Percentiles rank a stretch among this genome's conserved stretches.
These are phyloP conservation scores for Prunus kanzakura DNA, from an alignment of 306 rosid genomes.

Conservation along the genomic window DNA sequence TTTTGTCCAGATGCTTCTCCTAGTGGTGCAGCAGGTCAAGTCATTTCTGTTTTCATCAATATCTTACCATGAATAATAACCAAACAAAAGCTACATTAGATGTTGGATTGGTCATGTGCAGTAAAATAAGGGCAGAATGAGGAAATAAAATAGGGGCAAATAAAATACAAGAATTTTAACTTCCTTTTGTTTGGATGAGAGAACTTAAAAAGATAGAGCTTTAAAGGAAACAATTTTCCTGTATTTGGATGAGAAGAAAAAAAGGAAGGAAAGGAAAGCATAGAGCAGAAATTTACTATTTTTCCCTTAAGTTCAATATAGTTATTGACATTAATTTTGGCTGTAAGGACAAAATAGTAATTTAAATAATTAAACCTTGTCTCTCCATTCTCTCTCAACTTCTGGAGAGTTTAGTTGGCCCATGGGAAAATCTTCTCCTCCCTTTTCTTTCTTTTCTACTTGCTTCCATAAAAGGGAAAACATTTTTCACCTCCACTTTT, in stretches of 20 bases:
- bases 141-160: neutral
- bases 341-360: neutral
- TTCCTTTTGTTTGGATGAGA: neutral
- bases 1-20: constrained; percentile 99
- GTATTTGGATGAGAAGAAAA: neutral
- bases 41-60: constrained; percentile 24
- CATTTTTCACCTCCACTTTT: neutral
- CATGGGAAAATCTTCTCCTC: neutral
- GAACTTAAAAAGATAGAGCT: neutral
- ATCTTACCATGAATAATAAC: neutral
- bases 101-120: neutral
- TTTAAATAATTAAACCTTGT: neutral
- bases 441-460: neutral
- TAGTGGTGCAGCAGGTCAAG: constrained; percentile 82
- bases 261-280: neutral
- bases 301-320: neutral
- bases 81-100: neutral
- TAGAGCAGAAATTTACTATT: neutral
- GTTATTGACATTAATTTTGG: neutral
- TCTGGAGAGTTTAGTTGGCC: neutral
- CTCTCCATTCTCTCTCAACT: neutral
- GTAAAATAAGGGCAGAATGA: neutral
- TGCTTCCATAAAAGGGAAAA: neutral
- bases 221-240: neutral
- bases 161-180: neutral